Conservation (phyloP, 1,139 yeast genomes). For the Citeromyces hawaiiensis region DNA sequence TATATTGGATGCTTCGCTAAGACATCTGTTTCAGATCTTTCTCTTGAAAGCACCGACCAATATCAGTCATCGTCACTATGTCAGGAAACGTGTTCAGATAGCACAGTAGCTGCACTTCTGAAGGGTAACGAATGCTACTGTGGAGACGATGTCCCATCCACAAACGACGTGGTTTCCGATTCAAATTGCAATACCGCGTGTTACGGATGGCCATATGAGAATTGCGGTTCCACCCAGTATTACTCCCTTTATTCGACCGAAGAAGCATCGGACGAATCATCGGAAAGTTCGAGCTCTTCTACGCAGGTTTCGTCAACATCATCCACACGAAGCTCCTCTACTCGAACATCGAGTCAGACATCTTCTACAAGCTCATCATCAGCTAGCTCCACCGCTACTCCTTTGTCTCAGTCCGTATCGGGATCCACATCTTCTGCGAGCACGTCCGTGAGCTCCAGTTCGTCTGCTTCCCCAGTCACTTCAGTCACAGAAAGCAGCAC, state of each 20-base stretch:
- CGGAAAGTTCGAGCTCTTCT: constrained; percentile 7
- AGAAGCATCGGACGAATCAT: constrained; percentile 7
- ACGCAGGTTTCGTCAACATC: constrained; percentile 4
- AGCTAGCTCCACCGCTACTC: constrained; percentile 1
- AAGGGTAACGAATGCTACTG: constrained; percentile 49
- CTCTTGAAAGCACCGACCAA: constrained; percentile 13
- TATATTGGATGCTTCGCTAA: constrained; percentile 6
- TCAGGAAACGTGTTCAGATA: constrained; percentile 27
- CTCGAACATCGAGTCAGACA: not conserved
- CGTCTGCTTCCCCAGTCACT: constrained; percentile 11
- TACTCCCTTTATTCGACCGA: constrained; percentile 32
- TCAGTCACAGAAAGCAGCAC: too few species aligned
- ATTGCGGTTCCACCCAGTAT: constrained; percentile 50
- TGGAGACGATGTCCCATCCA: constrained; percentile 31
- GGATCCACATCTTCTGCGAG: not conserved
- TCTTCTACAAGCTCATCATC: constrained; percentile 4
- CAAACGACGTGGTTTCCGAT: constrained; percentile 18
- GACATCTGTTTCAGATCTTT: constrained; percentile 2
- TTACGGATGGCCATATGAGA: constrained; percentile 40
- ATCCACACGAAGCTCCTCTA: not conserved
- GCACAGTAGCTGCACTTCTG: constrained; percentile 36
- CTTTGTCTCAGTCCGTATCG: not conserved
- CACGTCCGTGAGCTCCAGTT: constrained; percentile 5
- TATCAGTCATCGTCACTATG: constrained; percentile 44
- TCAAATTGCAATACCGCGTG: constrained; percentile 36